A percentile compares a stretch with the other conserved stretches of the same genome.
Evolutionary conservation across 306 rosid genomes (phyloP).

Genomic region (Trifolium fragiferum): DNA sequence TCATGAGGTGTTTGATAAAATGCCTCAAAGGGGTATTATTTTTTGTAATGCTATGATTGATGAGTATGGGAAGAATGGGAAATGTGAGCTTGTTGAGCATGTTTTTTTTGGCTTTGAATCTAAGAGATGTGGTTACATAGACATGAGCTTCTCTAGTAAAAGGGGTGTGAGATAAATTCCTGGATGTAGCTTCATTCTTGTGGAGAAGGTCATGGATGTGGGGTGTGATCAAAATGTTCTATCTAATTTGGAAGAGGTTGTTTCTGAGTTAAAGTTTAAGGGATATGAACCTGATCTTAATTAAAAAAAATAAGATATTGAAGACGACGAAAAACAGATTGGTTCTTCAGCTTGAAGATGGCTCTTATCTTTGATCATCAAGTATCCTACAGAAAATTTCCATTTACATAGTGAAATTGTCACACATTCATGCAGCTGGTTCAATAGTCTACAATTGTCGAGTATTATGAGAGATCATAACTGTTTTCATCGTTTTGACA

Average conservation of each 20-base stretch:
- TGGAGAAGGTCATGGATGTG: conserved; percentile 53
- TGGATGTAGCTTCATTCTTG: conserved; percentile 57
- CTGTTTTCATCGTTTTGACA: conserved; percentile 62
- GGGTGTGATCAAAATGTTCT: conserved; percentile 32
- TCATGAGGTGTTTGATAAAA: conserved; percentile 41
- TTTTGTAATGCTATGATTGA: conserved; percentile 64
- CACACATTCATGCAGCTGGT: conserved; percentile 63
- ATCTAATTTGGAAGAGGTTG: conserved; percentile 48
- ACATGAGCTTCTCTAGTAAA: too few species aligned
- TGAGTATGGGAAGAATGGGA: conserved; percentile 58
- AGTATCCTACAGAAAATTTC: conserved; percentile 44
- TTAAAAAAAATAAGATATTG: conserved; percentile 45
- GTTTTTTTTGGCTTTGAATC: conserved; percentile 47
- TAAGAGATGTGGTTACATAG: conserved; percentile 57
- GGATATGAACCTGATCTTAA: conserved; percentile 62
- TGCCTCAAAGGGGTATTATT: conserved; percentile 50
- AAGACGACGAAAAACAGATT: conserved; percentile 52
- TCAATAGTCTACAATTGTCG: conserved; percentile 49
- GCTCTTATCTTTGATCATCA: conserved; percentile 59
- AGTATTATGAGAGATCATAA: too few species aligned
- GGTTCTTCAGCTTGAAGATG: conserved; percentile 64
- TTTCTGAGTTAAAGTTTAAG: conserved; percentile 50
- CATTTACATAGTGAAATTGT: conserved; percentile 67
- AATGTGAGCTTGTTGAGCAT: conserved; percentile 53
- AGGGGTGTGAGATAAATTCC: conserved; percentile 56